Evolutionary conservation across 208 protist genomes (phyloP).

Genomic region (Naegleria fowleri): DNA sequence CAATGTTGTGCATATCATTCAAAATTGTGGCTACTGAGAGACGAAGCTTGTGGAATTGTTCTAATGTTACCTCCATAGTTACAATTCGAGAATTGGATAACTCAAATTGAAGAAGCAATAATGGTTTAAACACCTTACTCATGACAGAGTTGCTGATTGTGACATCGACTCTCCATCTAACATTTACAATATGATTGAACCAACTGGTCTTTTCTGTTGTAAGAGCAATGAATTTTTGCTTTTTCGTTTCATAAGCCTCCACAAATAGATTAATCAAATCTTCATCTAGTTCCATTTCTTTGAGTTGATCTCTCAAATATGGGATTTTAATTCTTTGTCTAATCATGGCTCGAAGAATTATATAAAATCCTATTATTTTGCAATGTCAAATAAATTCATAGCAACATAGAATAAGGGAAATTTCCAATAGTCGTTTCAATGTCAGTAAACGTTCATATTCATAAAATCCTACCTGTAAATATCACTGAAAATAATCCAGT

Average conservation of each 20-base stretch:
- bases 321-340: neutral
- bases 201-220: neutral
- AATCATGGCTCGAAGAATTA: neutral
- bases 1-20: constrained; percentile 28
- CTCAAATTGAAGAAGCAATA: constrained; percentile 22
- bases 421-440: neutral
- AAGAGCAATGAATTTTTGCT: neutral
- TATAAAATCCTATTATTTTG: constrained; percentile 24
- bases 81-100: neutral
- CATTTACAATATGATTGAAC: constrained; percentile 1
- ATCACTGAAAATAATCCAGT: constrained; percentile 14
- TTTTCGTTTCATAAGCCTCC: constrained; percentile 10
- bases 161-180: constrained; percentile 35
- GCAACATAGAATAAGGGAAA: too few relatives aligned
- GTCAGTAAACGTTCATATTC: neutral
- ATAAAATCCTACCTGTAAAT: constrained; percentile 2
- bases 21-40: neutral
- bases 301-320: constrained; percentile 6
- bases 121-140: constrained; percentile 29
- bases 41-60: constrained; percentile 33
- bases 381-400: neutral
- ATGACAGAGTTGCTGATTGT: constrained; percentile 29
- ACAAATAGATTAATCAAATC: neutral
- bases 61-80: neutral
- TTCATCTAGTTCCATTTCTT: neutral